These are phyloP conservation scores for Begonia masoniana DNA, from an alignment of 306 rosid species.

Conservation along the genomic window DNA sequence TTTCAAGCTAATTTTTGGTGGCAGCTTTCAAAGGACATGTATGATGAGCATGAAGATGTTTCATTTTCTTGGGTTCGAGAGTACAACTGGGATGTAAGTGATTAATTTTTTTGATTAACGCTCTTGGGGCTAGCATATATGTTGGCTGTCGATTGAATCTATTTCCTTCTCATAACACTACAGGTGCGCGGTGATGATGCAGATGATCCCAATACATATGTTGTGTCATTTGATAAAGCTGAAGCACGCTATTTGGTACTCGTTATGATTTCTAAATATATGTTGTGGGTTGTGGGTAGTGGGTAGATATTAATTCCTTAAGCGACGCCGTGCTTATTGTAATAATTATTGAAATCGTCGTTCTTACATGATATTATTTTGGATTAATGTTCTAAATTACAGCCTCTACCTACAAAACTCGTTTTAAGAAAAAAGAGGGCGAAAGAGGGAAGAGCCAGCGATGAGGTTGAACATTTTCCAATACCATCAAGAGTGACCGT, in stretches of 20 bases:
- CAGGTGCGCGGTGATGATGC: constrained; percentile 86
- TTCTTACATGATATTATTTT: background rate
- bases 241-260: constrained; percentile 85
- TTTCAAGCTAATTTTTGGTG: constrained; percentile 8
- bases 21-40: constrained; percentile 82
- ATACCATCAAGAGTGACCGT: constrained; percentile 70
- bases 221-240: constrained; percentile 73
- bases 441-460: constrained; percentile 71
- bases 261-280: constrained; percentile 4
- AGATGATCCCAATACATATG: constrained; percentile 66
- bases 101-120: background rate
- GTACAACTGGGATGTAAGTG: constrained; percentile 83
- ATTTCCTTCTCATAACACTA: constrained; percentile 10
- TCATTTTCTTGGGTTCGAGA: constrained; percentile 84
- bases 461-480: constrained; percentile 82
- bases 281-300: constrained; percentile 3
- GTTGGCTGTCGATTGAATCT: background rate
- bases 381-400: constrained; percentile 14
- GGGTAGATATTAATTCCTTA: background rate
- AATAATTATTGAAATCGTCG: too few species aligned
- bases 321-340: background rate
- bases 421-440: constrained; percentile 86
- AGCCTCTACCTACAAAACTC: constrained; percentile 96
- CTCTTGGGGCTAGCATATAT: too few species aligned
- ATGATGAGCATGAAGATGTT: constrained; percentile 80